Conservation (phyloP, 1,284 basidiomycete genomes). For the Marasmius sp. region DNA sequence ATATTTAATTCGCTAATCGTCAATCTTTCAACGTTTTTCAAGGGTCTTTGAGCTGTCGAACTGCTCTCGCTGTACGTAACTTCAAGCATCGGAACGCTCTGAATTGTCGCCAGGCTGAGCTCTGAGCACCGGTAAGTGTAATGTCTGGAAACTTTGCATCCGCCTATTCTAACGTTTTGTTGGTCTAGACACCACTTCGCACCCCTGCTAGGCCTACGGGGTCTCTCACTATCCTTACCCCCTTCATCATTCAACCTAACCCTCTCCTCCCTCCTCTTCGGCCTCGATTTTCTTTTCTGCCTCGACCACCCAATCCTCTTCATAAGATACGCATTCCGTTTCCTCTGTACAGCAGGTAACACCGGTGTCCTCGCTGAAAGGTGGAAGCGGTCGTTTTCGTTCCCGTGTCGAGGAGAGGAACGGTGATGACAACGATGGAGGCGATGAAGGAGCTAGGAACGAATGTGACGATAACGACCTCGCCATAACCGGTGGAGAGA, state of each 20-base stretch:
- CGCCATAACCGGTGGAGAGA: background rate
- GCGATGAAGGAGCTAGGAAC: background rate
- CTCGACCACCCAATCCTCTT: slow-evolving; percentile 15
- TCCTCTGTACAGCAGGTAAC: slow-evolving; percentile 9
- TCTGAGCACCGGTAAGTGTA: no score
- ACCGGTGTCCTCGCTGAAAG: slow-evolving; percentile 1
- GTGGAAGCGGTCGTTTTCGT: background rate
- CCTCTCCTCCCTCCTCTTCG: background rate
- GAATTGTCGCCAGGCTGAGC: no score
- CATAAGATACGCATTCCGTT: slow-evolving; percentile 11
- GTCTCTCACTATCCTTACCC: no score
- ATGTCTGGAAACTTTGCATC: no score
- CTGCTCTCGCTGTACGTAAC: no score
- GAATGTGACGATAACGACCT: background rate
- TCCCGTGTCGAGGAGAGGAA: background rate
- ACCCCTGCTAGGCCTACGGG: no score
- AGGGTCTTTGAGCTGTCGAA: no score
- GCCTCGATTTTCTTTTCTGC: slow-evolving; percentile 1
- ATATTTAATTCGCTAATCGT: no score
- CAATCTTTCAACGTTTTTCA: no score
- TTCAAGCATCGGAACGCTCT: no score
- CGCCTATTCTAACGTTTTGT: no score
- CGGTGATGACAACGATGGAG: background rate
- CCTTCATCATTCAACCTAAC: background rate
- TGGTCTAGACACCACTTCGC: no score